Evolutionary conservation across 2,329 filamentous ascomycete species (phyloP).

Genomic region (Ceratocystis eucalypticola): DNA sequence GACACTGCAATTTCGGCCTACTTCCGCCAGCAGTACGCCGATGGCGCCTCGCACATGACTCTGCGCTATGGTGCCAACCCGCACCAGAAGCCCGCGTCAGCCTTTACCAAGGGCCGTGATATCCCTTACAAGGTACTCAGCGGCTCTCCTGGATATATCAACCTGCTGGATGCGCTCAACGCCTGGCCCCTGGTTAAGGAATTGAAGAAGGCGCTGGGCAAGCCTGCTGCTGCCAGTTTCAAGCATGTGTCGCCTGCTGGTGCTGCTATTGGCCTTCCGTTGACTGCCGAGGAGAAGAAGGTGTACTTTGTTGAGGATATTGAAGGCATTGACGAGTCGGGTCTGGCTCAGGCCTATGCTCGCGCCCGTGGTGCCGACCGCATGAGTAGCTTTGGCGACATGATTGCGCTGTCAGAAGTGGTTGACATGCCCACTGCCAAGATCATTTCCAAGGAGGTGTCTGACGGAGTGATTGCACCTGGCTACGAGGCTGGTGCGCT

Average conservation of each 20-base stretch:
- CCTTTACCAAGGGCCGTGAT: conserved; percentile 56
- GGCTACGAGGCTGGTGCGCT: conserved; percentile 74
- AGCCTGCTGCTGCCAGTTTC: conserved; percentile 90
- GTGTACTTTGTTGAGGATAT: conserved; percentile 99
- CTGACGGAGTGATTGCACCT: conserved; percentile 88
- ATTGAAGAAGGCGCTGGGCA: conserved; percentile 73
- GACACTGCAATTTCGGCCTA: conserved; percentile 89
- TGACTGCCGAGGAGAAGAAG: conserved; percentile 79
- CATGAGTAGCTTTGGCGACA: conserved; percentile 96
- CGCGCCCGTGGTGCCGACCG: conserved; percentile 90
- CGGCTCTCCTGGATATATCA: conserved; percentile 90
- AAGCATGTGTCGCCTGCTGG: conserved; percentile 98
- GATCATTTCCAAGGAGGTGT: conserved; percentile 96
- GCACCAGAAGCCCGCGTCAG: conserved; percentile 91
- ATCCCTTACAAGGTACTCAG: conserved; percentile 91
- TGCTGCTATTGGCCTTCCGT: conserved; percentile 80
- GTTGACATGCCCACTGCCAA: conserved; percentile 89
- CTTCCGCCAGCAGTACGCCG: conserved; percentile 91
- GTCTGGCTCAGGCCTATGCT: conserved; percentile 85
- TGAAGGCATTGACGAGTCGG: conserved; percentile 69
- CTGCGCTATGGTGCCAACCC: conserved; percentile 95
- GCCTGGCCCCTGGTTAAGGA: conserved; percentile 96
- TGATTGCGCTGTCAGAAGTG: conserved; percentile 82
- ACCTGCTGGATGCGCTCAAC: conserved; percentile 89
- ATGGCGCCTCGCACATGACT: conserved; percentile 67